These are phyloP conservation scores for Psilocybe azurescens DNA, from an alignment of 768 basidiomycete species.

Conservation along the genomic window DNA sequence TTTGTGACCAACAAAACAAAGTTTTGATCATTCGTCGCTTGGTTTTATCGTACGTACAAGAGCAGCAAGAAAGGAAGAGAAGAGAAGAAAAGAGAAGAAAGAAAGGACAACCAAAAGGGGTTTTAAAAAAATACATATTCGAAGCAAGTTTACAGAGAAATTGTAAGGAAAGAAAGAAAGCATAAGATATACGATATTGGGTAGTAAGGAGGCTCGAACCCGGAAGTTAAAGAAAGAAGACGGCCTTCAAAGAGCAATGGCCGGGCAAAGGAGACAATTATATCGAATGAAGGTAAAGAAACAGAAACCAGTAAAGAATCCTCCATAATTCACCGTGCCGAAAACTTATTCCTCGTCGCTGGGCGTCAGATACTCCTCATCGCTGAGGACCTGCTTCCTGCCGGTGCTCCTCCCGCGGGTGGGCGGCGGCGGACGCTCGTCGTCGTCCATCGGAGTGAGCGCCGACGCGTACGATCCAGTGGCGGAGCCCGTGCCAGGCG, in stretches of 20 bases:
- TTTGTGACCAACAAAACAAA: neutral
- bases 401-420: constrained; percentile 60
- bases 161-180: constrained; percentile 9
- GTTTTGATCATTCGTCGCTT: neutral
- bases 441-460: constrained; percentile 83
- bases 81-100: neutral
- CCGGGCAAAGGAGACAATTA: neutral
- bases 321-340: neutral
- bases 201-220: neutral
- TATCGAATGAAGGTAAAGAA: neutral
- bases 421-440: constrained; percentile 65
- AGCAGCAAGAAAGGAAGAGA: neutral
- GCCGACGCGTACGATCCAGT: constrained; percentile 68
- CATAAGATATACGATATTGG: constrained; percentile 2
- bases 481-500: constrained; percentile 42
- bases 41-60: constrained; percentile 5
- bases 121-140: constrained; percentile 13
- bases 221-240: neutral
- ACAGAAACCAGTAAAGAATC: neutral
- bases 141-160: constrained; percentile 6
- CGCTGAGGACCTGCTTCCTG: constrained; percentile 78
- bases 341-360: constrained; percentile 70
- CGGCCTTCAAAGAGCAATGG: neutral
- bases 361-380: constrained; percentile 73
- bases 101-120: neutral